Evolutionary conservation across 495 filamentous ascomycete genomes (phyloP), one percentile per base, ranked within the genome.

Genomic region (Xanthoparmelia taractica): DNA sequence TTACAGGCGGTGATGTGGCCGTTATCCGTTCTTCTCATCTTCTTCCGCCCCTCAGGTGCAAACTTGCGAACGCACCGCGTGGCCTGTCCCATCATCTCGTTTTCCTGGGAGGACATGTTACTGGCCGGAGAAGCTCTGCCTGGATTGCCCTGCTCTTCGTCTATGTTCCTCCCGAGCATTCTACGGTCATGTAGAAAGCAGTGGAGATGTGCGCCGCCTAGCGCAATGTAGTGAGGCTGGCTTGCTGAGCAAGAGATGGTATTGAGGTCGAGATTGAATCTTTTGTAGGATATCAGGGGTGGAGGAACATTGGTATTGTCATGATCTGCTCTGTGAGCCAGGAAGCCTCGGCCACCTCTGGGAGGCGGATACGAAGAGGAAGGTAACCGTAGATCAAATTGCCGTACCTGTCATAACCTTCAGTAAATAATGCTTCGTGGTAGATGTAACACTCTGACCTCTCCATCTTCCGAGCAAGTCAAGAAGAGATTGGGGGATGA

Each of bases 1-100:
- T 89, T 91, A 72, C 86, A 89, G 12, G 87, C 85, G 1, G 87
- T 90, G 69, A 91, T 90, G 64, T 90, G 87, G 40, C 85, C 81
- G 61, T 82, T 82, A 45, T 83, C 79, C 13, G 73, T 75, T 41
- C 76, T 68, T 40, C 72, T 74, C 82, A 86, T 81, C 50, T 73
- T 77, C 65, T 71, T 66, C 65, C 79, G 80, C 2, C 85, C 84
- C 36, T 81, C 76, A 2, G 86, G 86, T 25, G 86, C 87, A 71
- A 90, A 89, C 62, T 82, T 81, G 29, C 84, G 79, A 25, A 91
- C 87, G 72, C 87, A 90, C 56, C 79, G 76, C 20, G 87, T 91
- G 20, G 87, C 87, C 56, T 81, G 74, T 20, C 74, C 76, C 76
- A 89, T 82, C 23, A 78, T 52, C 60, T 85, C 86, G 31, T 83